A percentile compares a stretch with the other conserved stretches of the same genome.
Evolutionary conservation across 1,139 yeast genomes (phyloP).

Genomic region (Hyphopichia khmerensis): DNA sequence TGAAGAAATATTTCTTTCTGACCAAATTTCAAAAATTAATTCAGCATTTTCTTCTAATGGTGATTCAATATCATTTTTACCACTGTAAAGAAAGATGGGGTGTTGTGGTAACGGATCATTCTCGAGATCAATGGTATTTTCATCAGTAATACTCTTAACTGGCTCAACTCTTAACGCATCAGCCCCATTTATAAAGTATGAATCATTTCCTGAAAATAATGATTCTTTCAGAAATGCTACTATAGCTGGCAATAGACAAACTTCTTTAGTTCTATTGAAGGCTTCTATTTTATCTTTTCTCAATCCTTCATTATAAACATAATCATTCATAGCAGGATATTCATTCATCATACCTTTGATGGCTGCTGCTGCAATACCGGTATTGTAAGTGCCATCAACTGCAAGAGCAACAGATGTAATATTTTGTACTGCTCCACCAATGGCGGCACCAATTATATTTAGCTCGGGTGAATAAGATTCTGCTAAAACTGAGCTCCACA

Average conservation of each 20-base stretch:
- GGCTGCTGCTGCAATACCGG: slow-evolving; percentile 19
- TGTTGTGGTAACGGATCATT: slow-evolving; percentile 7
- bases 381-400: slow-evolving; percentile 15
- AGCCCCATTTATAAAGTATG: slow-evolving; percentile 8
- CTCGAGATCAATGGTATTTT: slow-evolving; percentile 6
- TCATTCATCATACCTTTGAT: slow-evolving; percentile 18
- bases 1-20: slow-evolving; percentile 8
- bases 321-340: slow-evolving; percentile 14
- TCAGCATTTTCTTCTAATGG: slow-evolving; percentile 9
- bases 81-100: slow-evolving; percentile 12
- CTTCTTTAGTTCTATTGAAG: slow-evolving; percentile 1
- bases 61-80: slow-evolving; percentile 9
- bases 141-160: slow-evolving; percentile 12
- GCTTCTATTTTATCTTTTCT: neutral
- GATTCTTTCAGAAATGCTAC: slow-evolving; percentile 4
- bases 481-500: slow-evolving; percentile 21
- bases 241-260: slow-evolving; percentile 5
- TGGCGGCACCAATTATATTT: slow-evolving; percentile 12
- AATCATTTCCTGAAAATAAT: slow-evolving; percentile 9
- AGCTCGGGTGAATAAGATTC: slow-evolving; percentile 23
- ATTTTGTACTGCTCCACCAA: slow-evolving; percentile 14
- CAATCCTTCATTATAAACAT: slow-evolving; percentile 1
- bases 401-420: slow-evolving; percentile 11
- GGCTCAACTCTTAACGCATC: slow-evolving; percentile 9
- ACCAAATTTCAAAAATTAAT: slow-evolving; percentile 7